These are phyloP conservation scores for Talaromyces thailandensis DNA, from an alignment of 495 filamentous ascomycete species.

Conservation along the genomic window DNA sequence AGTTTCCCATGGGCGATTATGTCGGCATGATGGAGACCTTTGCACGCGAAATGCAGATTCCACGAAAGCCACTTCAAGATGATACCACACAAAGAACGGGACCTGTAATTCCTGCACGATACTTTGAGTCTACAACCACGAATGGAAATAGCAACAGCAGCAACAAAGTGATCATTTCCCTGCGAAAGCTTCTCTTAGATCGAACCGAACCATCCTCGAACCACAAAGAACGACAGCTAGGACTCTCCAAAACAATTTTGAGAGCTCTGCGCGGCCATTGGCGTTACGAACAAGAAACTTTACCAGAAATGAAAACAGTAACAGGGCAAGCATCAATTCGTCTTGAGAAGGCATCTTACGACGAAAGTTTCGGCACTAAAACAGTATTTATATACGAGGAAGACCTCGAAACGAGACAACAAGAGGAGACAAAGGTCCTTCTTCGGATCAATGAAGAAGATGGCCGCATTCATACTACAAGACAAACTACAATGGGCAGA, in stretches of 20 bases:
- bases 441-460: neutral
- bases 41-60: conserved; percentile 38
- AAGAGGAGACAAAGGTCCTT: neutral
- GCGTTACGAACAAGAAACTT: conserved; percentile 44
- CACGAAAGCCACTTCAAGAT: conserved; percentile 8
- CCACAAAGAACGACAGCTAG: conserved; percentile 11
- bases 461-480: conserved; percentile 6
- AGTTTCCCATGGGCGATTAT: conserved; percentile 80
- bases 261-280: conserved; percentile 66
- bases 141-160: neutral
- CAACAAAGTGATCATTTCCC: conserved; percentile 8
- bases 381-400: conserved; percentile 27
- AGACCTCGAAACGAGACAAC: neutral
- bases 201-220: neutral
- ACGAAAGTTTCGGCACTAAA: conserved; percentile 11
- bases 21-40: conserved; percentile 68
- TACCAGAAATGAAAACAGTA: conserved; percentile 13
- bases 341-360: conserved; percentile 32
- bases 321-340: conserved; percentile 54
- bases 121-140: conserved; percentile 10
- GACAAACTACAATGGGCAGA: conserved; percentile 1
- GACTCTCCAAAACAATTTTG: conserved; percentile 45
- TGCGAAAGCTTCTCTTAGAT: conserved; percentile 11
- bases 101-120: conserved; percentile 29
- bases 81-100: conserved; percentile 11